Conservation (phyloP, 1,284 basidiomycete genomes). For the Earliella scabrosa region DNA sequence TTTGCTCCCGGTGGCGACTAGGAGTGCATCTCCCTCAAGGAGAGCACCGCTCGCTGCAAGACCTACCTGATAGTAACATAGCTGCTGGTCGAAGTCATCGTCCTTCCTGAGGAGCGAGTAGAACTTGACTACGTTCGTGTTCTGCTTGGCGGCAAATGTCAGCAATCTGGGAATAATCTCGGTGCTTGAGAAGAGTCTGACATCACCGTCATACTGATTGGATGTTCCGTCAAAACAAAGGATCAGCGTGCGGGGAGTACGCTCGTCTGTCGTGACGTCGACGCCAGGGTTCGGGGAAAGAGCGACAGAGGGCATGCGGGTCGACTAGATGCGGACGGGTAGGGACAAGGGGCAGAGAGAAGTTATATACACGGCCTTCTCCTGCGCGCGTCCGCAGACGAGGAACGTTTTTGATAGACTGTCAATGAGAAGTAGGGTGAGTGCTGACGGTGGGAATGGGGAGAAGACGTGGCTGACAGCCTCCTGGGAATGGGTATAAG, state of each 20-base stretch:
- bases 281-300: neutral
- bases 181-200: constrained; percentile 18
- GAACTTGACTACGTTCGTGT: constrained; percentile 47
- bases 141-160: constrained; percentile 25
- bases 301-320: neutral
- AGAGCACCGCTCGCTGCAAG: neutral
- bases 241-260: constrained; percentile 43
- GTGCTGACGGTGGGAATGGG: neutral
- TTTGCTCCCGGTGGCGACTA: neutral
- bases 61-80: constrained; percentile 47
- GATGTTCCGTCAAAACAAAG: constrained; percentile 59
- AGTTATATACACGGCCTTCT: no score
- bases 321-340: neutral
- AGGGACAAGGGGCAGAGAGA: no score
- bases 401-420: no score
- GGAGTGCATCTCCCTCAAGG: neutral
- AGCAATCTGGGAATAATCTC: neutral
- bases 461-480: no score
- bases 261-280: constrained; percentile 2
- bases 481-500: no score
- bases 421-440: no score
- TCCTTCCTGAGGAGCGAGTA: constrained; percentile 44
- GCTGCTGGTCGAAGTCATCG: constrained; percentile 35
- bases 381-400: no score
- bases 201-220: constrained; percentile 50